Evolutionary conservation across 768 basidiomycete genomes (phyloP), one percentile per base, ranked within the genome.

Genomic region (Boletus rufocinnamomeus): DNA sequence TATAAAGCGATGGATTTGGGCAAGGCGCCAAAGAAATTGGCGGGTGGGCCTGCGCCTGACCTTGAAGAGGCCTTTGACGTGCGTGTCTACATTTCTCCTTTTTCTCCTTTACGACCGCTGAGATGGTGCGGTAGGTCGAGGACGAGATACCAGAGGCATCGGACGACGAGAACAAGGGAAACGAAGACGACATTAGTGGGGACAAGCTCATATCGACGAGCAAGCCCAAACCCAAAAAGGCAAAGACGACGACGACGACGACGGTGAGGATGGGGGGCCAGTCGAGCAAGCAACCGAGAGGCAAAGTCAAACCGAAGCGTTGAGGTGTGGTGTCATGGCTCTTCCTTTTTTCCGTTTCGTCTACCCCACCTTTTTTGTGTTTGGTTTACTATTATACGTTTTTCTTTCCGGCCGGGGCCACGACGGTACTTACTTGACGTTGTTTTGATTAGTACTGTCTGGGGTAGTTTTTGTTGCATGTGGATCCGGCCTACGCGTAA

Each of bases 11-110:
- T 82, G 60, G 90, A 93, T 61, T 75, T 93, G 10, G 89, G 91
- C 19, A 93, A 89, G 70, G 77, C 68, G 6, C 85, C 88, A 1
- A 95, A 93, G 82, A 95, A 89, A 66, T 78, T 95, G 40, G 83
- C 85, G 1, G 79, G 76, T 45, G 91, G 85, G 4, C 83, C 89
- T 6, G 84, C 84, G 11, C 94, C 96, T 0, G 96, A 98, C 75
- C 80, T 94, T 21, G 96, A 98, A 70, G 96, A 98, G 51, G 95
- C 87, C 0, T 90, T 88, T 62, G 93, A 91, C 62, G 89, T 92
- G 62, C 68, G 85, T 74, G 5, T 32, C 50, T 19, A 25, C n/a
- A 0, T 25, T 37, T 2, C 40, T 4, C 9, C 2, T 11, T 17
- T 44, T 30, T 34, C 30, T 17, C 6, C 37, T 23, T 21, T 25